Evolutionary conservation across 257 asterid species (phyloP).

Genomic region (Fraxinus pennsylvanica): DNA sequence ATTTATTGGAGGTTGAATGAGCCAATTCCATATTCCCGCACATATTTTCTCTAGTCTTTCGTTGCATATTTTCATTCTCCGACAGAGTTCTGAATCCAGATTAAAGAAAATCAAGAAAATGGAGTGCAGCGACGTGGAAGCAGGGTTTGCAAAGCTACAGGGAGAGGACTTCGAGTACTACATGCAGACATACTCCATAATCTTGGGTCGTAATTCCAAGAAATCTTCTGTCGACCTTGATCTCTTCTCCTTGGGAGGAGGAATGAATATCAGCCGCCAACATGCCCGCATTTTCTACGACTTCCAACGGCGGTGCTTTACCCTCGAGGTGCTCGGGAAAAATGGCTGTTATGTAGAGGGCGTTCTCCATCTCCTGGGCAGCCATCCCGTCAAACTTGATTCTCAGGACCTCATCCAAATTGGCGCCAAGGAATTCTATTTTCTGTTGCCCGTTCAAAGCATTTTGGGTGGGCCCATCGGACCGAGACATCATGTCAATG

Average conservation of each 20-base stretch:
- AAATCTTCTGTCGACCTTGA: constrained; percentile 93
- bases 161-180: constrained; percentile 97
- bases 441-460: constrained; percentile 79
- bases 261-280: constrained; percentile 99
- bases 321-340: constrained; percentile 91
- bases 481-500: constrained; percentile 59
- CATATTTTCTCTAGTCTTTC: not conserved
- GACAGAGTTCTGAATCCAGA: not conserved
- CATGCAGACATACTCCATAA: constrained; percentile 95
- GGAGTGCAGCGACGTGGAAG: constrained; percentile 90
- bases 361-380: constrained; percentile 83
- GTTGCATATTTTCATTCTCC: not conserved
- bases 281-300: constrained; percentile 98
- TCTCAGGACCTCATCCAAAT: constrained; percentile 91
- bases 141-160: constrained; percentile 96
- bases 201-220: constrained; percentile 94
- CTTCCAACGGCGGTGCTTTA: constrained; percentile 93
- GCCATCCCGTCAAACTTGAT: constrained; percentile 84
- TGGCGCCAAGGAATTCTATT: constrained; percentile 92
- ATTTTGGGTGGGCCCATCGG: constrained; percentile 79
- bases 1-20: not conserved
- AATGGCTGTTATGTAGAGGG: constrained; percentile 96
- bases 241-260: constrained; percentile 95
- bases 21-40: not conserved
- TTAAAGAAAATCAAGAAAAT: constrained; percentile 31